phyloP scores from a whole-genome alignment of 805 yeast species.

The Scheffersomyces ergatensis region DNA sequence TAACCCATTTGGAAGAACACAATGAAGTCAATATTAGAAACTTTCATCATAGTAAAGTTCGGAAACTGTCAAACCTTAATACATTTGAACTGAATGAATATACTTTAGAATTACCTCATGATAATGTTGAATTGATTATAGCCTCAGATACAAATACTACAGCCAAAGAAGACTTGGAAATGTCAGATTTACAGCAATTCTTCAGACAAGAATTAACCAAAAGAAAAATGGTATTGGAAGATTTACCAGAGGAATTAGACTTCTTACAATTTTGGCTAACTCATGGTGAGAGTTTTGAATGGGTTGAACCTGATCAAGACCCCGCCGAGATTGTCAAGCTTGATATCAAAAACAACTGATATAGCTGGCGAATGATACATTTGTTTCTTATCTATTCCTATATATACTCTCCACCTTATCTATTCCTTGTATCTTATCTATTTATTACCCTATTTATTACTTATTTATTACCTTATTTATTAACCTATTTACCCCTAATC shows the following conservation, averaged over 20 bases:
- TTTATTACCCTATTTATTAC: background rate
- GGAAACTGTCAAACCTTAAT: conserved; percentile 15
- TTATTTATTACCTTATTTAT: background rate
- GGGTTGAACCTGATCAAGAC: conserved; percentile 48
- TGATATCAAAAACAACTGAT: conserved; percentile 7
- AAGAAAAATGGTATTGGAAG: conserved; percentile 35
- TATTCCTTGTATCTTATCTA: too few relatives aligned
- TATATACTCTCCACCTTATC: too few relatives aligned
- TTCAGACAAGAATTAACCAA: conserved; percentile 19
- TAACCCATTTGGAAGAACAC: conserved; percentile 41
- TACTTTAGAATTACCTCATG: conserved; percentile 20
- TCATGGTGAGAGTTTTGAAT: conserved; percentile 34
- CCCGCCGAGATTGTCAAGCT: conserved; percentile 34
- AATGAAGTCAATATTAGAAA: conserved; percentile 39
- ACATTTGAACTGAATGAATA: conserved; percentile 17
- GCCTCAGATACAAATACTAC: background rate
- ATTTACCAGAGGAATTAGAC: conserved; percentile 31
- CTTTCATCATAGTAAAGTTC: conserved; percentile 32
- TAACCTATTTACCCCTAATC: background rate
- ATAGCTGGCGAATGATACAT: background rate
- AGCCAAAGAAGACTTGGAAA: conserved; percentile 3
- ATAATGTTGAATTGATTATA: background rate
- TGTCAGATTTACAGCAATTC: conserved; percentile 11
- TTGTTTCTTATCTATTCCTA: background rate
- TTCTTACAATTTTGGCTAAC: conserved; percentile 37